Base-by-base conservation (phyloP, 164 flowering plant species). In the Magnolia kwangsiensis region DNA sequence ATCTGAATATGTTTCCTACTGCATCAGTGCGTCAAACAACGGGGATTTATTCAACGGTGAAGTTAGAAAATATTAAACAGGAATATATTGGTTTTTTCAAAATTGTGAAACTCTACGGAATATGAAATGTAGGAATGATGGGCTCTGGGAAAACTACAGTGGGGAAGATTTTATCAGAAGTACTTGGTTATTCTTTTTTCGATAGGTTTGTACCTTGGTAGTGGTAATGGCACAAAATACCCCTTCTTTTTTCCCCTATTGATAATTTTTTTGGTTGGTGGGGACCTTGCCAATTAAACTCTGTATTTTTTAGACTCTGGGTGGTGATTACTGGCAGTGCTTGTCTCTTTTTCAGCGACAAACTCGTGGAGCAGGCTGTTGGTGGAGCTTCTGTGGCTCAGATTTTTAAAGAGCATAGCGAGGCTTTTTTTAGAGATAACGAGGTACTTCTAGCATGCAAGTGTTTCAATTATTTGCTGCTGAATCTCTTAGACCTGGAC, bases 61-160 rank as follows among this genome's bases (percentile, higher is more conserved):
- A 2, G 19, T 64, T 8, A 64, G 67, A 19, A 19, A 18, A 64
- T 64, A 21, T 7, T 8, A 64, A 8, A 64, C 14, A 21, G 23
- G 67, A 64, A 59, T 64, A 18, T 64, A 64, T 64, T 20, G 67
- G 67, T 64, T 64, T 59, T 19, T 67, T 23, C 16, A 69, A 18
- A 51, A 5, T 69, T 9, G 16, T 23, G 78, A 16, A 71, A 76
- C 8, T 58, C 19, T 45, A n/a, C 69, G 50, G 13, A 23, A 72
- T 72, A 13, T 67, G 45, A 74, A 64, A 71, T 87, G 81, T 86
- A 95, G 99, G 99, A 77, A 90, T 96, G 98, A 96, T 96, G 99
- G 99, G 99, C 49, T 94, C 97, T 79, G 99, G 99, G 8, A 96
- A 96, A 83, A 94, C 98, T 51, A 96, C 99, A 18, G 90, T 94